Evolutionary conservation across 352 stramenopile genomes (phyloP).

Genomic region (Plasmopara halstedii): DNA sequence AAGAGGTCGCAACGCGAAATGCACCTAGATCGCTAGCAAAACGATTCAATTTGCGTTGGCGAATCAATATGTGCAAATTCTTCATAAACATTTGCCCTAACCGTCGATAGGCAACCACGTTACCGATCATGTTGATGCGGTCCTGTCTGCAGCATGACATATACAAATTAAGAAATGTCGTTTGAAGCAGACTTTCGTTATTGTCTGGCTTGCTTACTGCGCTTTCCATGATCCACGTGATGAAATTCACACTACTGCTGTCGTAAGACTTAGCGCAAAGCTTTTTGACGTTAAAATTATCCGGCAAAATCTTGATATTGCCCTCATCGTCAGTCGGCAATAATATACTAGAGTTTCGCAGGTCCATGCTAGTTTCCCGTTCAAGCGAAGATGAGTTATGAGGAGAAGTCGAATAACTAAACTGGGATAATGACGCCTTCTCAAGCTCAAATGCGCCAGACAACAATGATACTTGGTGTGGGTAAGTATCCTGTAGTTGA

Average conservation of each 20-base stretch:
- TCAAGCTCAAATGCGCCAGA: background rate
- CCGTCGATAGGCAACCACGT: constrained; percentile 44
- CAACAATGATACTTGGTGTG: constrained; percentile 7
- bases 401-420: constrained; percentile 4
- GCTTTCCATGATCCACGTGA: constrained; percentile 60
- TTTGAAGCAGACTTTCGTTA: constrained; percentile 53
- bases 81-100: constrained; percentile 32
- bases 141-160: constrained; percentile 50
- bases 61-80: constrained; percentile 16
- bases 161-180: constrained; percentile 46
- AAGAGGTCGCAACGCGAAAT: constrained; percentile 30
- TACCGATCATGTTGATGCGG: constrained; percentile 40
- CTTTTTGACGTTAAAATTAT: constrained; percentile 1
- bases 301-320: background rate
- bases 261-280: constrained; percentile 4
- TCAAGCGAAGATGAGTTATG: too few species aligned
- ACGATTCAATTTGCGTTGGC: constrained; percentile 32
- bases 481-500: constrained; percentile 2
- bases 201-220: constrained; percentile 44
- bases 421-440: background rate
- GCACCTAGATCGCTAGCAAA: constrained; percentile 44
- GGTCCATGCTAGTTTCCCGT: background rate
- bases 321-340: constrained; percentile 3
- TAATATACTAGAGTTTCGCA: constrained; percentile 2
- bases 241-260: constrained; percentile 2